Base-by-base conservation (phyloP, 1,139 yeast species). In the Geotrichum europaeum region DNA sequence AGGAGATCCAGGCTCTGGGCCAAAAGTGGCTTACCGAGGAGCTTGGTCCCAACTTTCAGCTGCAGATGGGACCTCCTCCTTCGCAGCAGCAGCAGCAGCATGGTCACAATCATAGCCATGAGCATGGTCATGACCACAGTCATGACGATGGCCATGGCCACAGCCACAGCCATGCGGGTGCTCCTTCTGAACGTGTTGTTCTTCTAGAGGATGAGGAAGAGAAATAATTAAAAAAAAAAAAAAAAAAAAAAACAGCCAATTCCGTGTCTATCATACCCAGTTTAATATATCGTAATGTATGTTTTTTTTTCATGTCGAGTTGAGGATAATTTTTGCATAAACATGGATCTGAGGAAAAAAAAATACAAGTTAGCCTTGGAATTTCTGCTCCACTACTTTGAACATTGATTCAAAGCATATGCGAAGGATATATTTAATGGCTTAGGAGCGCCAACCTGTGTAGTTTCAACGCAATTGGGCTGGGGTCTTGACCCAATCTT, bases 1-100 rank as follows among this genome's bases (percentile, higher is more conserved):
- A 43, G 18, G 63, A 61, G 55, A 28, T 53, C 25, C 56, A 36
- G 43, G 32, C 50, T 18, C 24, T 54, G 53, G 61, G 60, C 20
- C 60, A 61, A 49, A 54, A 54, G 28, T 18, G 55, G 55, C 56
- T 61, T 32, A 30, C 55, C 9, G 50, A 54, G 25, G 61, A 61
- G 50, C 54, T 59, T n/a, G 61, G 61, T 9, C 58, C 61, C 18
- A 50, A 59, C 51, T 51, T 59, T 45, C 53, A 55, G 36, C 34
- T 54, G 12, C 56, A 59, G 28, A 15, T 54, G 22, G 57, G 57
- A 7, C 57, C 57, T 47, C 57, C 57, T 54, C 57, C 57, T 30
- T 28, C 34, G 15, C 28, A 49, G 20, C 55, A 52, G 15, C 49
- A 58, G n/a, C n/a, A n/a, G 54, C 43, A 36, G 34, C 52, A 59